phyloP scores from a whole-genome alignment of 75 land plant species.

The Pinus albicaulis region DNA sequence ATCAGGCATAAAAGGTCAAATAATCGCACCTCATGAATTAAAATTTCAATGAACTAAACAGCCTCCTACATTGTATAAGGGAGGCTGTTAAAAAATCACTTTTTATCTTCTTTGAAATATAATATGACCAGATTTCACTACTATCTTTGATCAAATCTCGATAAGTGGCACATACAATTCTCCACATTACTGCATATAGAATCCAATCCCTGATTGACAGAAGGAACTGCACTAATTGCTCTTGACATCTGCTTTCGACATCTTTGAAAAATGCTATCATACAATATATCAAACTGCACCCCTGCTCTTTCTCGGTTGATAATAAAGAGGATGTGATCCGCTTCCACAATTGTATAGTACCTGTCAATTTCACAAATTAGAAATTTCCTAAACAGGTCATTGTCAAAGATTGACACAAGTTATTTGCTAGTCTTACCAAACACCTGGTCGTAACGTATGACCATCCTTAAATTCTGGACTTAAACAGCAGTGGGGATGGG shows the following conservation, averaged over 20 bases:
- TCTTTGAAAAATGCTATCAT: slow-evolving; percentile 81
- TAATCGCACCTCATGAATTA: not conserved
- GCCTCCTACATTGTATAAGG: not conserved
- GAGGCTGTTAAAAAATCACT: not conserved
- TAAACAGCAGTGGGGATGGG: slow-evolving; percentile 57
- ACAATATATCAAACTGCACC: slow-evolving; percentile 90
- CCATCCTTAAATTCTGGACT: slow-evolving; percentile 61
- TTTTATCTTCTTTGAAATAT: slow-evolving; percentile 1
- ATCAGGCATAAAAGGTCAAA: not conserved
- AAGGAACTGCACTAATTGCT: not conserved
- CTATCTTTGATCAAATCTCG: slow-evolving; percentile 3
- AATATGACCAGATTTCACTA: not conserved
- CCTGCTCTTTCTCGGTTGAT: slow-evolving; percentile 90
- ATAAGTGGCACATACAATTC: slow-evolving; percentile 5
- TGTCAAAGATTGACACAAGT: slow-evolving; percentile 6
- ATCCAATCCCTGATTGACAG: not conserved
- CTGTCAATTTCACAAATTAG: slow-evolving; percentile 39
- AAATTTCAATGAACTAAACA: not conserved
- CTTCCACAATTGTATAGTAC: slow-evolving; percentile 91
- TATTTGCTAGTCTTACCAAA: slow-evolving; percentile 62
- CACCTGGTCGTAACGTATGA: slow-evolving; percentile 75
- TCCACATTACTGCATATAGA: not conserved
- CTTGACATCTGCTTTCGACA: slow-evolving; percentile 83
- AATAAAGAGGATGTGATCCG: slow-evolving; percentile 86
- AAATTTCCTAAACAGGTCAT: not conserved